Conservation (phyloP, 2,329 filamentous ascomycete genomes). For the Colletotrichum aenigma region DNA sequence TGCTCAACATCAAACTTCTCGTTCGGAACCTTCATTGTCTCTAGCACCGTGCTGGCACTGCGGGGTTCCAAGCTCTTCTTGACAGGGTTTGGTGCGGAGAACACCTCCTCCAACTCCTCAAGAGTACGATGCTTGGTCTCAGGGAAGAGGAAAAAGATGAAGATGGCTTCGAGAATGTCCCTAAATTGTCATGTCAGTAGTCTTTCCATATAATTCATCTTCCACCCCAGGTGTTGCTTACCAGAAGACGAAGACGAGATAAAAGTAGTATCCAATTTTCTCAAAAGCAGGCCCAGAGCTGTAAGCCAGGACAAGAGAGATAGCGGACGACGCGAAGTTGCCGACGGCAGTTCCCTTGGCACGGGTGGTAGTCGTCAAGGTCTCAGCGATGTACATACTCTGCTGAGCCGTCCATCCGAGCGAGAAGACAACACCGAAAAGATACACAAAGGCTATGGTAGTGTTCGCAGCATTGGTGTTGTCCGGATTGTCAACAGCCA, state of each 20-base stretch:
- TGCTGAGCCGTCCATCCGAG: constrained; percentile 58
- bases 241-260: constrained; percentile 51
- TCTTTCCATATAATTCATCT: neutral
- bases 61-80: constrained; percentile 46
- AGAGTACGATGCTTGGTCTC: constrained; percentile 54
- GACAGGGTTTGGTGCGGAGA: constrained; percentile 49
- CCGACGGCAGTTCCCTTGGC: constrained; percentile 49
- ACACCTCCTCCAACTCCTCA: constrained; percentile 59
- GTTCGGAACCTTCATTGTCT: constrained; percentile 16
- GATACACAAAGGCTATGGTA: constrained; percentile 55
- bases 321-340: constrained; percentile 42
- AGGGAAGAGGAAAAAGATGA: constrained; percentile 56
- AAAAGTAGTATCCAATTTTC: constrained; percentile 49
- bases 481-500: constrained; percentile 40
- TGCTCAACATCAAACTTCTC: constrained; percentile 3
- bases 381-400: constrained; percentile 54
- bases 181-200: neutral
- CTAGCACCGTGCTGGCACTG: constrained; percentile 45
- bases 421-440: constrained; percentile 56
- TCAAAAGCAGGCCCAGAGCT: constrained; percentile 46
- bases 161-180: constrained; percentile 41
- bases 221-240: neutral
- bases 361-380: constrained; percentile 46
- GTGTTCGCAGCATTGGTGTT: constrained; percentile 44
- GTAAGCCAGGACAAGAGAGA: constrained; percentile 47